phyloP scores from a whole-genome alignment of 1,284 basidiomycete genomes.

The Xanthoconium separans region DNA sequence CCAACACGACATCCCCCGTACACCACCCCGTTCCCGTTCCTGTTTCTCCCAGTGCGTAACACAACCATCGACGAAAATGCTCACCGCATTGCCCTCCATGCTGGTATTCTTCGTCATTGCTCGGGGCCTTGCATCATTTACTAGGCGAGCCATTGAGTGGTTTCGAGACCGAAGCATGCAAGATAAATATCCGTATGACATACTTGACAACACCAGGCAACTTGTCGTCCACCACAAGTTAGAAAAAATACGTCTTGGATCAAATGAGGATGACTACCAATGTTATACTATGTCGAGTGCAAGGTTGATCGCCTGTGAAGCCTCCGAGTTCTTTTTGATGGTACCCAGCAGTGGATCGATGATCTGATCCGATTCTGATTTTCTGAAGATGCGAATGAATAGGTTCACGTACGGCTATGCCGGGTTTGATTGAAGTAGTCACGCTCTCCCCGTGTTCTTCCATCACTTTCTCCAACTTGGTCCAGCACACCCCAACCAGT shows the following conservation, averaged over 20 bases:
- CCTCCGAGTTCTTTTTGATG: constrained; percentile 77
- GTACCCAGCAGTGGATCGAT: constrained; percentile 70
- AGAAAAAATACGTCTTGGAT: not conserved
- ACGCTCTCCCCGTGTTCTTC: constrained; percentile 78
- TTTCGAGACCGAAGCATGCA: constrained; percentile 86
- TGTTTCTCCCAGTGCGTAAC: too few relatives aligned
- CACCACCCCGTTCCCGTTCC: too few relatives aligned
- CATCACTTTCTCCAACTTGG: constrained; percentile 65
- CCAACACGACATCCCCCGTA: too few relatives aligned
- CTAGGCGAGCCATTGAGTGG: constrained; percentile 65
- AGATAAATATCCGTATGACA: constrained; percentile 79
- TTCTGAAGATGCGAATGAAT: constrained; percentile 41
- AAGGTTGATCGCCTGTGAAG: constrained; percentile 74
- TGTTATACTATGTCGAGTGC: constrained; percentile 67
- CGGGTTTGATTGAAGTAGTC: too few relatives aligned
- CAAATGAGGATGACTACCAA: constrained; percentile 51
- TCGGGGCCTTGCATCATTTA: constrained; percentile 62
- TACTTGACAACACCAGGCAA: constrained; percentile 65
- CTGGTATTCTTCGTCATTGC: constrained; percentile 78
- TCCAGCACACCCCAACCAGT: constrained; percentile 72
- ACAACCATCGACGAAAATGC: constrained; percentile 19
- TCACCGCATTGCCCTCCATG: constrained; percentile 78
- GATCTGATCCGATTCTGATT: constrained; percentile 54
- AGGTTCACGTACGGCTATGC: not conserved
- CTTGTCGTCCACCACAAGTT: constrained; percentile 45